Evolutionary conservation across 2,329 filamentous ascomycete species (phyloP).

Genomic region (Alternaria incomplexa): DNA sequence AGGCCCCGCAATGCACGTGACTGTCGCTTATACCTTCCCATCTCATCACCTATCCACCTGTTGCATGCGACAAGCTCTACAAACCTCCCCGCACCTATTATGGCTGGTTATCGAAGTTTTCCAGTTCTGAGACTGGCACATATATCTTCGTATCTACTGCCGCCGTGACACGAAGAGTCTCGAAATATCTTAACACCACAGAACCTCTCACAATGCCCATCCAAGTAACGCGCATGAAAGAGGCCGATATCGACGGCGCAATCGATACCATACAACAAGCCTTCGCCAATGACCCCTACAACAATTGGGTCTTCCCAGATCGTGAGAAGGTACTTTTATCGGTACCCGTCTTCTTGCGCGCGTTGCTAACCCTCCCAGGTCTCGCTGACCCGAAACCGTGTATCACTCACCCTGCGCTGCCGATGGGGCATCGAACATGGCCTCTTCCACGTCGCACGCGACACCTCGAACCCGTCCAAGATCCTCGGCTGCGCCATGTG

Average conservation of each 20-base stretch:
- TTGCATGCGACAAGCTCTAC: slow-evolving; percentile 7
- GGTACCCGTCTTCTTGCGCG: not conserved
- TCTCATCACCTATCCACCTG: slow-evolving; percentile 1
- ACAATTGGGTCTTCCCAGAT: slow-evolving; percentile 68
- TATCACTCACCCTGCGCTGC: slow-evolving; percentile 69
- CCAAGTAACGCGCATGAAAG: slow-evolving; percentile 61
- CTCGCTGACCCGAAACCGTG: slow-evolving; percentile 64
- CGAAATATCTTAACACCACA: not conserved
- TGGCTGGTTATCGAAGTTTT: slow-evolving; percentile 8
- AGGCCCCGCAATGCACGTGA: slow-evolving; percentile 4
- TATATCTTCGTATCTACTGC: not conserved
- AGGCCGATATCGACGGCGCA: slow-evolving; percentile 67
- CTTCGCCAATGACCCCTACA: slow-evolving; percentile 71
- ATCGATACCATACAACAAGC: slow-evolving; percentile 70
- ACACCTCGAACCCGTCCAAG: slow-evolving; percentile 55
- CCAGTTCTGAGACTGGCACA: not conserved
- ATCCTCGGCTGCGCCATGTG: slow-evolving; percentile 77
- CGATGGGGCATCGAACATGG: slow-evolving; percentile 73
- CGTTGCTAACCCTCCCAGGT: not conserved
- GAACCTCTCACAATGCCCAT: slow-evolving; percentile 51
- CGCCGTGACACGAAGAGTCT: not conserved
- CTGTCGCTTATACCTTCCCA: slow-evolving; percentile 7
- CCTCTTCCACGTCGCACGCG: slow-evolving; percentile 73
- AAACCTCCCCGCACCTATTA: slow-evolving; percentile 17
- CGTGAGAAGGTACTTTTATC: slow-evolving; percentile 56